phyloP scores from a whole-genome alignment of 805 yeast species.

The Maudiozyma bulderi region DNA sequence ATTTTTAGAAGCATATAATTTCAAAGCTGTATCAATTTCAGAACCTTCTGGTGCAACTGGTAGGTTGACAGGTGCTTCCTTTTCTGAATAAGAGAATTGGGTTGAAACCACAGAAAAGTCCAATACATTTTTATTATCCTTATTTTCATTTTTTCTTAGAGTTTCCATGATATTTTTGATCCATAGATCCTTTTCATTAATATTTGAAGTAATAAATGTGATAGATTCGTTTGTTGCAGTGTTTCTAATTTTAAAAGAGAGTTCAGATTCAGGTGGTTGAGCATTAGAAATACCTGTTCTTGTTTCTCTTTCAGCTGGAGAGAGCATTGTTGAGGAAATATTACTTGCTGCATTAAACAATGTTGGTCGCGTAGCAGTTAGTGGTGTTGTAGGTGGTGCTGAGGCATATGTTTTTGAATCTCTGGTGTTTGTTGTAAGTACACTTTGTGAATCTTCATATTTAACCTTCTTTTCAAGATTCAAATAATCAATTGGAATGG shows the following conservation, averaged over 20 bases:
- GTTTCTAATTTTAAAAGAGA: slow-evolving; percentile 43
- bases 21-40: slow-evolving; percentile 37
- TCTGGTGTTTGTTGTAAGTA: slow-evolving; percentile 4
- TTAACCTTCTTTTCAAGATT: slow-evolving; percentile 39
- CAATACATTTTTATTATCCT: slow-evolving; percentile 42
- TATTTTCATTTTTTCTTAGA: slow-evolving; percentile 31
- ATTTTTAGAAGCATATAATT: slow-evolving; percentile 19
- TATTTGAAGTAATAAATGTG: slow-evolving; percentile 40
- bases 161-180: slow-evolving; percentile 40
- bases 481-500: slow-evolving; percentile 52
- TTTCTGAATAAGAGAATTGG: slow-evolving; percentile 55
- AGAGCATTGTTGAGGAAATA: slow-evolving; percentile 11
- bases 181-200: slow-evolving; percentile 52
- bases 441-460: slow-evolving; percentile 5
- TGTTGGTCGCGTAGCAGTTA: slow-evolving; percentile 16
- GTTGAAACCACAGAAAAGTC: slow-evolving; percentile 44
- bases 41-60: slow-evolving; percentile 46
- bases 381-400: slow-evolving; percentile 8
- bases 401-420: slow-evolving; percentile 4
- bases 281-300: slow-evolving; percentile 12
- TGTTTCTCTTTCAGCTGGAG: not conserved
- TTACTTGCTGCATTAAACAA: slow-evolving; percentile 16
- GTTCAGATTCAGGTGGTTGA: slow-evolving; percentile 8
- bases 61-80: slow-evolving; percentile 39
- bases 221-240: slow-evolving; percentile 48